These are phyloP conservation scores for Lachnellula subtilissima DNA, from an alignment of 2,329 filamentous ascomycete genomes.

Conservation along the genomic window DNA sequence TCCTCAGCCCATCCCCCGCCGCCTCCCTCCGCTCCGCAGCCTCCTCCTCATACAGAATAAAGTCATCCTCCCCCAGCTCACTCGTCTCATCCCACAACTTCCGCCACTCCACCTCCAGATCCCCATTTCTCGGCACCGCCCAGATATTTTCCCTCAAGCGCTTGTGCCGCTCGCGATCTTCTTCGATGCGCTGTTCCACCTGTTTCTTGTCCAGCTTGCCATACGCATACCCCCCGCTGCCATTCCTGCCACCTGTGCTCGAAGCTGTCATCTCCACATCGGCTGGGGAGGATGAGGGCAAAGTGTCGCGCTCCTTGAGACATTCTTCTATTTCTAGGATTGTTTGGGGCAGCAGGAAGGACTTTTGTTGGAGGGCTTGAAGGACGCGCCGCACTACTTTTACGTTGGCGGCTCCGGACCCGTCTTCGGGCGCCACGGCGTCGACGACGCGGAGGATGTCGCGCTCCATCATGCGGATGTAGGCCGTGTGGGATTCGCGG, in stretches of 20 bases:
- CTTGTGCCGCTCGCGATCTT: conserved; percentile 94
- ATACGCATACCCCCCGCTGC: conserved; percentile 1
- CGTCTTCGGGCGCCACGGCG: conserved; percentile 81
- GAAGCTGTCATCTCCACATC: conserved; percentile 22
- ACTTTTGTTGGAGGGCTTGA: conserved; percentile 63
- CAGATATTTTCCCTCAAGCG: conserved; percentile 86
- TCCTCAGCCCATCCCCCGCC: conserved; percentile 27
- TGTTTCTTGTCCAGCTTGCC: conserved; percentile 72
- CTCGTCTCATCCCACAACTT: conserved; percentile 84
- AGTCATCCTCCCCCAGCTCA: conserved; percentile 84
- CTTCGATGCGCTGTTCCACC: conserved; percentile 93
- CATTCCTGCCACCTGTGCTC: conserved; percentile 15
- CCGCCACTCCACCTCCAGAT: conserved; percentile 65
- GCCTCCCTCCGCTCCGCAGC: conserved; percentile 29
- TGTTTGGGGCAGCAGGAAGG: conserved; percentile 68
- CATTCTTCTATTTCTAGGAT: conserved; percentile 78
- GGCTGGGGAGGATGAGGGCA: conserved; percentile 18
- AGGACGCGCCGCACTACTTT: conserved; percentile 83
- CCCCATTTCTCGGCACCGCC: conserved; percentile 63
- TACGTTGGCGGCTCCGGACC: conserved; percentile 86
- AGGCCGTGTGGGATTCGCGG: conserved; percentile 69
- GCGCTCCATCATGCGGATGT: conserved; percentile 89
- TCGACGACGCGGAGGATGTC: conserved; percentile 91
- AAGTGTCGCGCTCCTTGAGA: conserved; percentile 61
- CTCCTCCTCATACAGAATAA: conserved; percentile 72